phyloP scores from a whole-genome alignment of 208 protist genomes.

The Leishmania tropica region DNA sequence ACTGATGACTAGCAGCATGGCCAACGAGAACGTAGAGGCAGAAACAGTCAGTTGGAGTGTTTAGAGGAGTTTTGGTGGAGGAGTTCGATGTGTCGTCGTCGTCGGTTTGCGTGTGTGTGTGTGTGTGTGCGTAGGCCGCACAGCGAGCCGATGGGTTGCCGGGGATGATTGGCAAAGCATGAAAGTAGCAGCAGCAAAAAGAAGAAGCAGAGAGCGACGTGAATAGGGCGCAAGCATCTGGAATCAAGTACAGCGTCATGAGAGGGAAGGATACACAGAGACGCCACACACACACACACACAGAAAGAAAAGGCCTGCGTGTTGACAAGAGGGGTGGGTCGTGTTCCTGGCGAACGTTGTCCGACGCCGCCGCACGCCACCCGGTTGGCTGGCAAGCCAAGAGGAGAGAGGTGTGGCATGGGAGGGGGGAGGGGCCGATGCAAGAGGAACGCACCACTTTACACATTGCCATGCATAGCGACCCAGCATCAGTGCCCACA shows the following conservation, averaged over 20 bases:
- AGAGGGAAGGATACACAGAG: not conserved
- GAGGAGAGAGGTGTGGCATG: not conserved
- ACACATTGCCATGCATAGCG: not conserved
- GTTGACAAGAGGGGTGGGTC: no score
- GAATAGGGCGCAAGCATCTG: not conserved
- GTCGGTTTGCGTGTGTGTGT: not conserved
- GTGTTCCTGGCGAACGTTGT: not conserved
- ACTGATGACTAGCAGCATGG: not conserved
- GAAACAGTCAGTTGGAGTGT: not conserved
- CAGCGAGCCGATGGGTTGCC: not conserved
- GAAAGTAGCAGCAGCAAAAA: not conserved
- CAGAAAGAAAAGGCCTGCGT: not conserved
- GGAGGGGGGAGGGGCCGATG: not conserved
- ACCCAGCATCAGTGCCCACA: not conserved
- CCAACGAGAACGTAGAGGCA: not conserved
- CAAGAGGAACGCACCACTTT: not conserved
- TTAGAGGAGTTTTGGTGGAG: not conserved
- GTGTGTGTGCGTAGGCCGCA: not conserved
- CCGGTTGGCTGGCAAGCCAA: not conserved
- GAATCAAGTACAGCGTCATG: not conserved
- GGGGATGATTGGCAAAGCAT: not conserved
- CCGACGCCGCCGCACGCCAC: not conserved
- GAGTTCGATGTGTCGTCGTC: not conserved
- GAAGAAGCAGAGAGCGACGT: not conserved
- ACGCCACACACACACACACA: not conserved